Evolutionary conservation across 225 moss, liverwort and hornwort genomes (phyloP).

Genomic region (Marchantia polymorpha): DNA sequence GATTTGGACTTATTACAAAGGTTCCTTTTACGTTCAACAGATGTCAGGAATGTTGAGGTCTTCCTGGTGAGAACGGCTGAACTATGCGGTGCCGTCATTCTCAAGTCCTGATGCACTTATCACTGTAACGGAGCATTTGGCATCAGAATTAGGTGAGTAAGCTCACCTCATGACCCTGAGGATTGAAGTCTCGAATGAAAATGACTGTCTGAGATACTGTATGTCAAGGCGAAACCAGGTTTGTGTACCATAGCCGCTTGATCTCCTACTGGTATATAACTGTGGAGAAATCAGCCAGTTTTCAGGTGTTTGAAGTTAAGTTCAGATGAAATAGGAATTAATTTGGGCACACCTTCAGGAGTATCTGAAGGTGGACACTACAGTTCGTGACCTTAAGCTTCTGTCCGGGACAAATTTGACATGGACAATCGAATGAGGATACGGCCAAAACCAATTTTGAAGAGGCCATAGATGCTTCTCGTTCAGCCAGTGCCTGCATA

Average conservation of each 20-base stretch:
- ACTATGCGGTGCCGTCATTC: too few relatives aligned
- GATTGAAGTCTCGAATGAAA: conserved; percentile 75
- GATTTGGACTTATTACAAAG: too few relatives aligned
- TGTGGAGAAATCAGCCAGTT: too few relatives aligned
- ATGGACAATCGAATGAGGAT: conserved; percentile 40
- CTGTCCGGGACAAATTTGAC: too few relatives aligned
- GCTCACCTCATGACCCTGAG: conserved; percentile 72
- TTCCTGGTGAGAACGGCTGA: too few relatives aligned
- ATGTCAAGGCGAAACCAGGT: background rate
- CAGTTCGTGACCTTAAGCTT: too few relatives aligned
- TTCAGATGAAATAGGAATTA: too few relatives aligned
- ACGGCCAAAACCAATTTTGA: conserved; percentile 55
- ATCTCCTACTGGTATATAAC: background rate
- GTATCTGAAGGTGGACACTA: too few relatives aligned
- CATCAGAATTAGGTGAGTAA: background rate
- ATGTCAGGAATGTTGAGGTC: too few relatives aligned
- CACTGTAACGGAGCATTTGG: background rate
- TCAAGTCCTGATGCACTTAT: background rate
- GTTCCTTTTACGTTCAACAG: too few relatives aligned
- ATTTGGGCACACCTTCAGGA: too few relatives aligned
- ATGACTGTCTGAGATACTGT: conserved; percentile 56
- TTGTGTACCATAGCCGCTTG: background rate
- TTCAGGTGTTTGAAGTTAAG: too few relatives aligned
- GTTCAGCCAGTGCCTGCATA: conserved; percentile 43
- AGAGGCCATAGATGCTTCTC: conserved; percentile 40